phyloP scores from a whole-genome alignment of 192 early-diverging fungal genomes.

The Coemansia sp. region DNA sequence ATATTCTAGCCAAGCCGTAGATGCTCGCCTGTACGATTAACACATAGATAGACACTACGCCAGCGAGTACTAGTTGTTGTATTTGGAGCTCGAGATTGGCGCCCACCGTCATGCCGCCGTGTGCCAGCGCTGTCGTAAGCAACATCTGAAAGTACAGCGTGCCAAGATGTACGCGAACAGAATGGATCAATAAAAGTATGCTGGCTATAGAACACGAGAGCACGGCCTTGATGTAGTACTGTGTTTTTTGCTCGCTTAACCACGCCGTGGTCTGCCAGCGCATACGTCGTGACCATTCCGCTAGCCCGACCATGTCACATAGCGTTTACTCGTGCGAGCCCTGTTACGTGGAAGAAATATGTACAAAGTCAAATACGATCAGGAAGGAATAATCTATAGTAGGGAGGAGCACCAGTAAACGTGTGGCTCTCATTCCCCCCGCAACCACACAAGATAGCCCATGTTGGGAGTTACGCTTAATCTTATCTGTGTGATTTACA shows the following conservation, averaged over 20 bases:
- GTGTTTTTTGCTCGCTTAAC: slow-evolving; percentile 19
- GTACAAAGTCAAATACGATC: background rate
- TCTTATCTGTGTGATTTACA: no score
- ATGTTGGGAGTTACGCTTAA: background rate
- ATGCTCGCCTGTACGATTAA: slow-evolving; percentile 24
- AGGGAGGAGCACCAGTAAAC: background rate
- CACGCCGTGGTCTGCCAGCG: background rate
- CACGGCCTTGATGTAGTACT: slow-evolving; percentile 42
- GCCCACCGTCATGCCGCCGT: slow-evolving; percentile 39
- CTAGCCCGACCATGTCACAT: slow-evolving; percentile 4
- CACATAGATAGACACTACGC: slow-evolving; percentile 24
- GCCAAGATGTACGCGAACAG: slow-evolving; percentile 22
- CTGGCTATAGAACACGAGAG: slow-evolving; percentile 28
- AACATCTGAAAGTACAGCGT: slow-evolving; percentile 30
- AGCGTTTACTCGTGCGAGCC: background rate
- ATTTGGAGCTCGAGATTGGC: slow-evolving; percentile 44
- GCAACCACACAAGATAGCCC: background rate
- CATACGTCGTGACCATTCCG: background rate
- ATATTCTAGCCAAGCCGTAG: slow-evolving; percentile 1
- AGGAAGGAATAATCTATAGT: background rate
- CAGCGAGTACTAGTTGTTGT: slow-evolving; percentile 29
- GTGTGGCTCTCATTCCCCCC: background rate
- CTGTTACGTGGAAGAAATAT: background rate
- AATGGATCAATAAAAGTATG: slow-evolving; percentile 23
- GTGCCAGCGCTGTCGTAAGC: slow-evolving; percentile 38